phyloP scores from a whole-genome alignment of 306 rosid genomes.

The Trichosanthes cucumerina region DNA sequence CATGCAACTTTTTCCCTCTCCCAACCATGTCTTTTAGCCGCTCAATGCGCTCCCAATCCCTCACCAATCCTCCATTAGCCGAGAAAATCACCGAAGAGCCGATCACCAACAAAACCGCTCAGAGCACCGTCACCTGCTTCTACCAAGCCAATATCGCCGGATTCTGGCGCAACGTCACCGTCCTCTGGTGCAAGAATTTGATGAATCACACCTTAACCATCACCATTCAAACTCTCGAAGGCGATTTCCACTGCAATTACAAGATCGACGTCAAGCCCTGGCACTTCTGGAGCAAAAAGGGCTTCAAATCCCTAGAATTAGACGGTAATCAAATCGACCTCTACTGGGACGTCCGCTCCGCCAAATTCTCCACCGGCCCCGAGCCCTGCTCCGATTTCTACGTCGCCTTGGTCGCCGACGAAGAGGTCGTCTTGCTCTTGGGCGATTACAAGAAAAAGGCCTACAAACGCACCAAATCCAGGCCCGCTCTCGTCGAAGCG shows the following conservation, averaged over 20 bases:
- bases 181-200: conserved; percentile 61
- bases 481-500: conserved; percentile 38
- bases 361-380: conserved; percentile 45
- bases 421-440: conserved; percentile 60
- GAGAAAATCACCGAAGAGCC: conserved; percentile 68
- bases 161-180: conserved; percentile 48
- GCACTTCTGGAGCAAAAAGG: conserved; percentile 80
- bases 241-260: conserved; percentile 43
- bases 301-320: conserved; percentile 49
- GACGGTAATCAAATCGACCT: conserved; percentile 52
- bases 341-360: conserved; percentile 74
- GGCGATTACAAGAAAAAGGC: conserved; percentile 86
- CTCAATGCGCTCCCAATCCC: conserved; percentile 36
- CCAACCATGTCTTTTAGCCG: conserved; percentile 37
- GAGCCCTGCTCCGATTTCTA: conserved; percentile 67
- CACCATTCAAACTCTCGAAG: conserved; percentile 38
- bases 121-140: conserved; percentile 69
- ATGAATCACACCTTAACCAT: conserved; percentile 55
- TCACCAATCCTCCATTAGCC: conserved; percentile 32
- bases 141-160: conserved; percentile 51
- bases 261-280: conserved; percentile 77
- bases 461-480: conserved; percentile 68
- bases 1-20: background rate
- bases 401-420: conserved; percentile 50
- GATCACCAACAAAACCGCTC: conserved; percentile 39